A percentile compares a stretch with the other conserved stretches of the same genome.
phyloP scores from a whole-genome alignment of 805 yeast species.

The Maudiozyma bulderi region DNA sequence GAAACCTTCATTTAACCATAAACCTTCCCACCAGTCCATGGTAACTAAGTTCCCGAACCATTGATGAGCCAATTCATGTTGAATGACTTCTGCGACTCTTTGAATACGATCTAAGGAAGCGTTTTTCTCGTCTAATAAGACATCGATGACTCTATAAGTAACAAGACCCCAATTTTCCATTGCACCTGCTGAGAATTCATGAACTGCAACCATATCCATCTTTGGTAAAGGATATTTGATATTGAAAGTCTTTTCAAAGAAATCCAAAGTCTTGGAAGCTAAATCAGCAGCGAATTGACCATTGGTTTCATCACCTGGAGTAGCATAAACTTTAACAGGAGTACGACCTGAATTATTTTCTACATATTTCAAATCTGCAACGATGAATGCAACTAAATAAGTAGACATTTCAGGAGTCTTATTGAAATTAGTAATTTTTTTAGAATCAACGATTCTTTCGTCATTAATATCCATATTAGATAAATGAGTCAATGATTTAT shows the following conservation, averaged over 20 bases:
- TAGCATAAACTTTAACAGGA: slow-evolving; percentile 62
- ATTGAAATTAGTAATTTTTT: slow-evolving; percentile 43
- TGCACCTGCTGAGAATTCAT: slow-evolving; percentile 71
- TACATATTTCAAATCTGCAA: slow-evolving; percentile 57
- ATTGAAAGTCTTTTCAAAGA: slow-evolving; percentile 57
- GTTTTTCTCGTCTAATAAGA: slow-evolving; percentile 29
- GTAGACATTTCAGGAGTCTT: slow-evolving; percentile 68
- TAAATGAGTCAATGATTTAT: slow-evolving; percentile 43
- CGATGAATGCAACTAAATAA: slow-evolving; percentile 62
- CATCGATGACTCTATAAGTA: slow-evolving; percentile 53
- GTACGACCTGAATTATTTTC: slow-evolving; percentile 33
- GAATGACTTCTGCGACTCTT: slow-evolving; percentile 72
- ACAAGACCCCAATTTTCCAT: slow-evolving; percentile 90
- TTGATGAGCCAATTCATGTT: slow-evolving; percentile 83
- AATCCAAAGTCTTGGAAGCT: slow-evolving; percentile 54
- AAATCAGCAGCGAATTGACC: slow-evolving; percentile 55
- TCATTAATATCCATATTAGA: slow-evolving; percentile 56
- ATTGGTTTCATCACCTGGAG: slow-evolving; percentile 43
- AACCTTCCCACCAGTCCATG: slow-evolving; percentile 90
- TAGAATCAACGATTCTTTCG: slow-evolving; percentile 28
- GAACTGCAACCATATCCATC: slow-evolving; percentile 65
- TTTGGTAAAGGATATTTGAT: slow-evolving; percentile 74
- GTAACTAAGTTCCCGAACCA: slow-evolving; percentile 89
- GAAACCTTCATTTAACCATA: slow-evolving; percentile 85
- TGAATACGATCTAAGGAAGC: slow-evolving; percentile 39